Conservation (phyloP, 2,329 filamentous ascomycete genomes). For the Verticillium nubilum region DNA sequence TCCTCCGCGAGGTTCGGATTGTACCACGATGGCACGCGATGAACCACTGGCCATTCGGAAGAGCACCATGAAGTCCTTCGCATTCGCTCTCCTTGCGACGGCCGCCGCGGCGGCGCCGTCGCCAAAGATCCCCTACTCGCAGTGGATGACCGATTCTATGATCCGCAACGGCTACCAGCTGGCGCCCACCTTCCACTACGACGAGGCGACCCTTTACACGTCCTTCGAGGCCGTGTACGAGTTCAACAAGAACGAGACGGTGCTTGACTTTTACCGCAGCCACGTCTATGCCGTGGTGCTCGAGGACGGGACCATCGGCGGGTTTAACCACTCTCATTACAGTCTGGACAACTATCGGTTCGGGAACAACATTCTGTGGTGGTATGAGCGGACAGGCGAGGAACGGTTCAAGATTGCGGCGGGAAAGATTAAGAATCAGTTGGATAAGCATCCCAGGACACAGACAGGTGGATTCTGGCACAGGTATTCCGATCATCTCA, state of each 20-base stretch:
- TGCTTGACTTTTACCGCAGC: constrained; percentile 36
- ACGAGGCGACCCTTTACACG: constrained; percentile 38
- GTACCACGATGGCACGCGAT: background rate
- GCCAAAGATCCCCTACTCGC: constrained; percentile 18
- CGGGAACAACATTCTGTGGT: constrained; percentile 44
- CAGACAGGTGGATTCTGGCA: constrained; percentile 51
- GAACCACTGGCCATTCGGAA: background rate
- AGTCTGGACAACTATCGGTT: constrained; percentile 48
- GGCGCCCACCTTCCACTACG: constrained; percentile 33
- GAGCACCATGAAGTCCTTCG: background rate
- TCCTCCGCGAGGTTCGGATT: background rate
- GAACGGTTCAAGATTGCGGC: constrained; percentile 44
- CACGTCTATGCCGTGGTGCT: constrained; percentile 42
- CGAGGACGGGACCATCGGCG: constrained; percentile 38
- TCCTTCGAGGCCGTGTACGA: constrained; percentile 40
- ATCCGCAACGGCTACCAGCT: constrained; percentile 28
- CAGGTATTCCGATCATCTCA: too few relatives aligned
- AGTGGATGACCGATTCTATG: constrained; percentile 40
- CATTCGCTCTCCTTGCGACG: background rate
- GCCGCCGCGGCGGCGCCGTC: background rate
- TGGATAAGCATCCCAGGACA: constrained; percentile 44
- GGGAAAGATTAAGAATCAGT: constrained; percentile 35
- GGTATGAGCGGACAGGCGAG: constrained; percentile 39
- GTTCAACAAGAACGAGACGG: constrained; percentile 33
- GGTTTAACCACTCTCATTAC: constrained; percentile 41